These are phyloP conservation scores for Chrysoporthe deuterocubensis DNA, from an alignment of 2,329 filamentous ascomycete genomes.

Conservation along the genomic window DNA sequence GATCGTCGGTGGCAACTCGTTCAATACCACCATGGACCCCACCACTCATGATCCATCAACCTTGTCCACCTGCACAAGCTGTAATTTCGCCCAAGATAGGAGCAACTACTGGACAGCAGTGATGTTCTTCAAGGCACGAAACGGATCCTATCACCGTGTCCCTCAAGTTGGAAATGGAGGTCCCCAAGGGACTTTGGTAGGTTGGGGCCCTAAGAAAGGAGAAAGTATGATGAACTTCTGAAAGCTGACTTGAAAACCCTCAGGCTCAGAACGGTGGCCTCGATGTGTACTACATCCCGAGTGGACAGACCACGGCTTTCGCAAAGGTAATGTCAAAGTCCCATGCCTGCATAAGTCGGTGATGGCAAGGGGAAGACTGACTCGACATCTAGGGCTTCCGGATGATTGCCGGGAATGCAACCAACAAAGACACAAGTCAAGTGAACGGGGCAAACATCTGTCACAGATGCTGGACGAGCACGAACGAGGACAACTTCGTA, in stretches of 20 bases:
- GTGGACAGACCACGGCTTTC: slow-evolving; percentile 47
- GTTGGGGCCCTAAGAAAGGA: neutral
- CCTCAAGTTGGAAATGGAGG: slow-evolving; percentile 50
- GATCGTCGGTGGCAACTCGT: slow-evolving; percentile 50
- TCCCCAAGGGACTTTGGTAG: slow-evolving; percentile 47
- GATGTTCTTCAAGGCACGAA: slow-evolving; percentile 50
- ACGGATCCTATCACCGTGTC: slow-evolving; percentile 48
- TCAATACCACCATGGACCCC: slow-evolving; percentile 50
- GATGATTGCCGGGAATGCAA: slow-evolving; percentile 50
- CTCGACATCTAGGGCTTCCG: slow-evolving; percentile 45
- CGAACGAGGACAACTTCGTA: slow-evolving; percentile 51
- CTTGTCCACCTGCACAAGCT: slow-evolving; percentile 47
- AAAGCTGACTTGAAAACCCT: neutral
- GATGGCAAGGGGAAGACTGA: neutral
- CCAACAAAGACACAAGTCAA: slow-evolving; percentile 46
- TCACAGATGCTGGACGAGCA: slow-evolving; percentile 52
- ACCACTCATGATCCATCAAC: slow-evolving; percentile 40
- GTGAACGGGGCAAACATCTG: slow-evolving; percentile 48
- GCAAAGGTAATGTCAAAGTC: slow-evolving; percentile 39
- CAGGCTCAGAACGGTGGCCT: slow-evolving; percentile 44
- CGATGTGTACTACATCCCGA: slow-evolving; percentile 50
- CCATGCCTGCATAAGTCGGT: too few relatives aligned
- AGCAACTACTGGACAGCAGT: slow-evolving; percentile 54
- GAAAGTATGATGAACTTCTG: neutral
- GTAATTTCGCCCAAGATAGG: slow-evolving; percentile 48